Conservation (phyloP, 805 yeast species). For the Starmerella apis region DNA sequence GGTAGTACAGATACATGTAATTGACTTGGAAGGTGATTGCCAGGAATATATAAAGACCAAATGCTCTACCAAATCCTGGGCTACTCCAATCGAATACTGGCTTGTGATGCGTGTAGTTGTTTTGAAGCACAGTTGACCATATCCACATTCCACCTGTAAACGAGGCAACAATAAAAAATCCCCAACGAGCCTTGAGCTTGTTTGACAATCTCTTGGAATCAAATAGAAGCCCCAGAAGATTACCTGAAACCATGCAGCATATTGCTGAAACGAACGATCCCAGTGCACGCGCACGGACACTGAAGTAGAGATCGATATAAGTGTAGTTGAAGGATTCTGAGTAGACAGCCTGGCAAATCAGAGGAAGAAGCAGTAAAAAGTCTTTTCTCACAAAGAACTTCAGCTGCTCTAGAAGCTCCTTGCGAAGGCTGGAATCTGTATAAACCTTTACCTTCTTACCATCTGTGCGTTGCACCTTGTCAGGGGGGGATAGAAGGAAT, state of each 20-base stretch:
- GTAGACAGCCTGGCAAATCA: slow-evolving; percentile 18
- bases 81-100: slow-evolving; percentile 35
- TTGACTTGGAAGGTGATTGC: slow-evolving; percentile 14
- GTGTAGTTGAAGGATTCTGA: slow-evolving; percentile 18
- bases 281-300: slow-evolving; percentile 46
- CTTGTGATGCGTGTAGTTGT: slow-evolving; percentile 14
- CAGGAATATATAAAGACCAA: slow-evolving; percentile 36
- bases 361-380: slow-evolving; percentile 16
- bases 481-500: slow-evolving; percentile 21
- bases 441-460: slow-evolving; percentile 22
- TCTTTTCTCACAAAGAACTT: slow-evolving; percentile 10
- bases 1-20: slow-evolving; percentile 14
- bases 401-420: slow-evolving; percentile 15
- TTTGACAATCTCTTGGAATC: slow-evolving; percentile 38
- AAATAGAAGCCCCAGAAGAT: slow-evolving; percentile 32
- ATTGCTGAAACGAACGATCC: slow-evolving; percentile 45
- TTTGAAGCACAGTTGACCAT: slow-evolving; percentile 23
- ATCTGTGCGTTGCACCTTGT: slow-evolving; percentile 28
- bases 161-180: slow-evolving; percentile 37
- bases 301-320: slow-evolving; percentile 35
- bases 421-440: not conserved
- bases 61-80: slow-evolving; percentile 39
- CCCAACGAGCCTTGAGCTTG: slow-evolving; percentile 38
- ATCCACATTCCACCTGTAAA: slow-evolving; percentile 35
- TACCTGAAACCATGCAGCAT: slow-evolving; percentile 43